Percentiles rank a stretch among this genome's conserved stretches.
Conservation (phyloP, 208 protist genomes). For the Acanthamoeba divionensis region DNA sequence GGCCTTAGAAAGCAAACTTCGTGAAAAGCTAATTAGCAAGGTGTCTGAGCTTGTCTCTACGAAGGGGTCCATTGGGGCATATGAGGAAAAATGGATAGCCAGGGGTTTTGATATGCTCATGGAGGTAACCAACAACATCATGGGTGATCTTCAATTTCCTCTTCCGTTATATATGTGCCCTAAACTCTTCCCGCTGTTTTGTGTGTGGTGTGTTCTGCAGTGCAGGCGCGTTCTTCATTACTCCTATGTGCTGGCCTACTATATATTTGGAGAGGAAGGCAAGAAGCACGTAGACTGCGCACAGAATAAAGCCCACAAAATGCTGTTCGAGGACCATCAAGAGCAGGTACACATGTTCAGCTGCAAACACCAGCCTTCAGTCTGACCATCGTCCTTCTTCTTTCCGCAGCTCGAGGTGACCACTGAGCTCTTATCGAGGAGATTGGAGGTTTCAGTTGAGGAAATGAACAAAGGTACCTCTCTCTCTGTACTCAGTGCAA, state of each 20-base stretch:
- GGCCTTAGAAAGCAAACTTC: neutral
- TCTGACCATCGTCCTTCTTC: too few species aligned
- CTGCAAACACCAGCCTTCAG: too few species aligned
- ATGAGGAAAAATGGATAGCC: constrained; percentile 23
- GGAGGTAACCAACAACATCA: too few species aligned
- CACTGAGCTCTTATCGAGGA: constrained; percentile 14
- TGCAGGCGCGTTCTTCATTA: constrained; percentile 9
- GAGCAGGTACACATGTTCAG: neutral
- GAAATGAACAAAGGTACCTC: neutral
- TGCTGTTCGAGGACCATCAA: constrained; percentile 33
- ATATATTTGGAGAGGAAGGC: constrained; percentile 21
- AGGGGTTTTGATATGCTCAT: constrained; percentile 20
- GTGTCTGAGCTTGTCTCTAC: neutral
- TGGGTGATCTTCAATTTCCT: too few species aligned
- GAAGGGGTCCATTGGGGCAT: neutral
- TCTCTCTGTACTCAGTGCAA: neutral
- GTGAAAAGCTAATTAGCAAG: neutral
- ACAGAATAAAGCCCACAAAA: constrained; percentile 8
- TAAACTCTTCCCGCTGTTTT: too few species aligned
- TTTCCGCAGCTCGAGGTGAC: neutral
- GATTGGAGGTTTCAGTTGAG: neutral
- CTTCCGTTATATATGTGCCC: too few species aligned
- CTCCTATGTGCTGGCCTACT: constrained; percentile 23
- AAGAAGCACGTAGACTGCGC: neutral
- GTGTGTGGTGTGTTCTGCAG: neutral